These are phyloP conservation scores for Bullera alba DNA, from an alignment of 768 basidiomycete genomes.

Conservation along the genomic window DNA sequence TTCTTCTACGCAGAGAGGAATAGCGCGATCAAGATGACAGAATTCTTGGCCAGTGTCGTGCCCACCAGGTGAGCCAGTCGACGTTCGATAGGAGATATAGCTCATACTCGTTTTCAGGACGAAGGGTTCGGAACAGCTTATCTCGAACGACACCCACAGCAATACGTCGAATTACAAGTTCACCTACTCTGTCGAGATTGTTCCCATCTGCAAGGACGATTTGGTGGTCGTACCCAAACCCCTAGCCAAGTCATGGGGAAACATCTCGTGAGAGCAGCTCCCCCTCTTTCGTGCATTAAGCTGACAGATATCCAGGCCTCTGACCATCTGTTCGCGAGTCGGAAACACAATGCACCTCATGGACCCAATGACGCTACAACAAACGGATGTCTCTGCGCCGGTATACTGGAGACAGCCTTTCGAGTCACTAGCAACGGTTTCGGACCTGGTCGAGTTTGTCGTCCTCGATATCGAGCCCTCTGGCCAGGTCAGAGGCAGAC, in stretches of 20 bases:
- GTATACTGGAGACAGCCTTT: slow-evolving; percentile 92
- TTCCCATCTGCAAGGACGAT: slow-evolving; percentile 96
- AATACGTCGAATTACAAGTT: slow-evolving; percentile 93
- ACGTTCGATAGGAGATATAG: background rate
- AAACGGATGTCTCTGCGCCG: slow-evolving; percentile 67
- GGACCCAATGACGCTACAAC: slow-evolving; percentile 78
- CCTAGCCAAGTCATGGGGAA: slow-evolving; percentile 71
- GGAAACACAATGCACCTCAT: slow-evolving; percentile 85
- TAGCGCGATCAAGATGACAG: slow-evolving; percentile 93
- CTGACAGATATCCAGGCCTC: slow-evolving; percentile 50
- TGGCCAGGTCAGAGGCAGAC: slow-evolving; percentile 63
- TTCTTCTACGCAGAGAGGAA: slow-evolving; percentile 90
- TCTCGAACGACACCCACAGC: slow-evolving; percentile 86
- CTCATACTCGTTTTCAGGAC: slow-evolving; percentile 52
- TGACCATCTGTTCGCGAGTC: slow-evolving; percentile 81
- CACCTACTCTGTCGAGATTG: slow-evolving; percentile 94
- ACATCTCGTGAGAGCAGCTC: slow-evolving; percentile 59
- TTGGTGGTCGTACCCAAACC: slow-evolving; percentile 80
- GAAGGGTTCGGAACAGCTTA: slow-evolving; percentile 87
- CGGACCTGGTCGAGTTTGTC: slow-evolving; percentile 88
- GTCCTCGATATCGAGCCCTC: slow-evolving; percentile 90
- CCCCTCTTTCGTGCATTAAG: background rate
- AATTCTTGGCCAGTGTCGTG: slow-evolving; percentile 79
- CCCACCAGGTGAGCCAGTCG: slow-evolving; percentile 47
- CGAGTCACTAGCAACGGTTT: slow-evolving; percentile 68